Percentiles rank a stretch among this genome's conserved stretches.
Conservation (phyloP, 129 eudicot genomes). For the Deinandra increscens region DNA sequence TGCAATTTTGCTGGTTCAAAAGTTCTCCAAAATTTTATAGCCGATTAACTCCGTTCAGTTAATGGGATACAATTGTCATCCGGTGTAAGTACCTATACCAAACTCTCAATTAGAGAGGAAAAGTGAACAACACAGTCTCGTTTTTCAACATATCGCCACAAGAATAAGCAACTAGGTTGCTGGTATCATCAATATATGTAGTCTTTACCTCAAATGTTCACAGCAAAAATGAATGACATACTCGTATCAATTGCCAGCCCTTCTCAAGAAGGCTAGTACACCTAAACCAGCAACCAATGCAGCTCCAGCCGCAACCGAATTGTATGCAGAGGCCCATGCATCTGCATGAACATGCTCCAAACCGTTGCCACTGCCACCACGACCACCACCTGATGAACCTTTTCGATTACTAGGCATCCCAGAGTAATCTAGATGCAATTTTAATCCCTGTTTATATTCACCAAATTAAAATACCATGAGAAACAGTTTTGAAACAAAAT, state of each 20-base stretch:
- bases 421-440: conserved; percentile 67
- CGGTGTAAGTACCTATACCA: neutral
- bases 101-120: conserved; percentile 20
- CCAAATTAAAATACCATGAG: neutral
- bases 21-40: too few species aligned
- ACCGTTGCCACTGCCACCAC: conserved; percentile 32
- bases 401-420: conserved; percentile 46
- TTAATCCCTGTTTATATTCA: conserved; percentile 58
- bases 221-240: neutral
- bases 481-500: neutral
- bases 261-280: conserved; percentile 71
- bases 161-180: neutral
- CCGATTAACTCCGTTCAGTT: neutral
- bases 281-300: conserved; percentile 90
- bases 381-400: conserved; percentile 27
- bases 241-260: conserved; percentile 41
- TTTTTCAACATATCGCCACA: neutral
- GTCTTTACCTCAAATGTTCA: neutral
- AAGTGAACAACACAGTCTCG: neutral
- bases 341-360: conserved; percentile 73
- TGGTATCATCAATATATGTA: conserved; percentile 25
- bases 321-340: conserved; percentile 99
- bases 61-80: conserved; percentile 20
- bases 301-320: conserved; percentile 91
- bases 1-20: too few species aligned